Evolutionary conservation across 2,329 filamentous ascomycete species (phyloP).

Genomic region (Laburnicola sp.): DNA sequence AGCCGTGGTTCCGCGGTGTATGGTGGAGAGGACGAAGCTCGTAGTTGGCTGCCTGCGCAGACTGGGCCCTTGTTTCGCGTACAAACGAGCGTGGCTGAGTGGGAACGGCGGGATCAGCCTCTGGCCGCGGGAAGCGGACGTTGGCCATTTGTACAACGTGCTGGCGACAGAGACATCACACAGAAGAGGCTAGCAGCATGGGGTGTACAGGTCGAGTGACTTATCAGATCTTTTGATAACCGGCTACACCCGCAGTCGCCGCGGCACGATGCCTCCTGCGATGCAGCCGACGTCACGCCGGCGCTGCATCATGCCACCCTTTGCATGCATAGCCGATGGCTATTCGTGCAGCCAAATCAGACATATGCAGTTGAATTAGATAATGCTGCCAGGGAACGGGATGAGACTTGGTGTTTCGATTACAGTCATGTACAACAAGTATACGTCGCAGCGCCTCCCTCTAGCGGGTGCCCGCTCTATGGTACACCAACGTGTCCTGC

Average conservation of each 20-base stretch:
- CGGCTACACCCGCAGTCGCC: conserved; percentile 21
- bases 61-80: conserved; percentile 25
- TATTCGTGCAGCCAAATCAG: no score
- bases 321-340: background rate
- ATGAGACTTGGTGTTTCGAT: conserved; percentile 1
- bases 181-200: conserved; percentile 6
- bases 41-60: conserved; percentile 30
- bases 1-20: conserved; percentile 32
- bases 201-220: conserved; percentile 9
- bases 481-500: conserved; percentile 36
- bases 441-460: conserved; percentile 13
- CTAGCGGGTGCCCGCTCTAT: conserved; percentile 13
- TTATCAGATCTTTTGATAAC: conserved; percentile 25
- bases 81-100: conserved; percentile 21
- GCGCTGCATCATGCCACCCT: conserved; percentile 3
- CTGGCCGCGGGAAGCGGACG: conserved; percentile 10
- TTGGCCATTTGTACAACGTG: background rate
- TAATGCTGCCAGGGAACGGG: background rate
- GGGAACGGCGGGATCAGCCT: conserved; percentile 19
- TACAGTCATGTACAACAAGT: conserved; percentile 10
- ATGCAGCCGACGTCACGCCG: conserved; percentile 2
- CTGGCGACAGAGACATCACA: no score
- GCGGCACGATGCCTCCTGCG: background rate
- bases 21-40: conserved; percentile 34
- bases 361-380: no score